Percentiles rank a stretch among this genome's conserved stretches.
Evolutionary conservation across 257 asterid species (phyloP).

Genomic region (Solanum gandarillasii): DNA sequence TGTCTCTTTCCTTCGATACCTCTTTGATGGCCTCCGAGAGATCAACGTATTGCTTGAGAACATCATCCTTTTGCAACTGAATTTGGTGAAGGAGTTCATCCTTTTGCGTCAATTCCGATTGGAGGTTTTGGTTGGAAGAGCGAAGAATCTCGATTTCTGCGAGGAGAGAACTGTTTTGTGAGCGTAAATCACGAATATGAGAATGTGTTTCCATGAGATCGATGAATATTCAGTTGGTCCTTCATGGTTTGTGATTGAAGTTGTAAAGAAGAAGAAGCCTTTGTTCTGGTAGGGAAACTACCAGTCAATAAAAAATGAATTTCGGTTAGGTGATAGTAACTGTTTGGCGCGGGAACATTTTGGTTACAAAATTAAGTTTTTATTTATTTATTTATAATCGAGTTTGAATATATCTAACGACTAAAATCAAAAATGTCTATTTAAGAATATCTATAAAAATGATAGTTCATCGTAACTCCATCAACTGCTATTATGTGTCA

Average conservation of each 20-base stretch:
- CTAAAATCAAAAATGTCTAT: too few species aligned
- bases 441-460: too few species aligned
- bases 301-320: not conserved
- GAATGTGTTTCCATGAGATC: not conserved
- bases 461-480: not conserved
- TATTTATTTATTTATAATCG: too few species aligned
- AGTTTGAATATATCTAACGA: too few species aligned
- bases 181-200: not conserved
- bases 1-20: not conserved
- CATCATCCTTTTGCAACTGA: slow-evolving; percentile 4
- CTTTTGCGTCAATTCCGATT: not conserved
- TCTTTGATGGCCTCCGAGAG: not conserved
- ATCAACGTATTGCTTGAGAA: not conserved
- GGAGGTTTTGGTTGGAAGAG: not conserved
- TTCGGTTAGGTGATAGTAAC: not conserved
- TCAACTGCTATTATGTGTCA: too few species aligned
- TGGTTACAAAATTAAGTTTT: not conserved
- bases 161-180: not conserved
- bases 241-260: not conserved
- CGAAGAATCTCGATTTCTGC: slow-evolving; percentile 4
- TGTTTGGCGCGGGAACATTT: not conserved
- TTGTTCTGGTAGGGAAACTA: not conserved
- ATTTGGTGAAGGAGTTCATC: not conserved
- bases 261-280: not conserved
- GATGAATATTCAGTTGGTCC: not conserved